These are phyloP conservation scores for Silene coronaria DNA, from an alignment of 179 eudicot species.

Conservation along the genomic window DNA sequence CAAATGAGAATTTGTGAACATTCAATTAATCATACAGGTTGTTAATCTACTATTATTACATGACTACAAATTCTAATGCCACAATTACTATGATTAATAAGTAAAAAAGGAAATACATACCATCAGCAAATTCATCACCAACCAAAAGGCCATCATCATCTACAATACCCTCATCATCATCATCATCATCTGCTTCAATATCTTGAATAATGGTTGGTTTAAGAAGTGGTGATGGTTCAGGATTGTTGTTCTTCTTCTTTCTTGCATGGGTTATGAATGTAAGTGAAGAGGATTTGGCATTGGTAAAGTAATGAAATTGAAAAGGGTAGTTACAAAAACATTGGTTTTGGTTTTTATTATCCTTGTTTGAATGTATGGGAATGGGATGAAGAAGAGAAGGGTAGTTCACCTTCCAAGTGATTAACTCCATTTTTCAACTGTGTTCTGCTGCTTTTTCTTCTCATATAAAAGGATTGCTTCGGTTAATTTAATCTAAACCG, in stretches of 20 bases:
- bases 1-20: too few relatives aligned
- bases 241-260: conserved; percentile 32
- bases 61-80: too few relatives aligned
- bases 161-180: conserved; percentile 23
- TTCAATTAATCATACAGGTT: too few relatives aligned
- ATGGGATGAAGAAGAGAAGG: not conserved
- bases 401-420: conserved; percentile 11
- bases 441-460: too few relatives aligned
- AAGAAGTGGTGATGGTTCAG: conserved; percentile 27
- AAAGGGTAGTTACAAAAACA: conserved; percentile 21
- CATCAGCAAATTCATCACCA: conserved; percentile 51
- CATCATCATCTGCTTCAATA: conserved; percentile 27
- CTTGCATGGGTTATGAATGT: conserved; percentile 29
- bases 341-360: not conserved
- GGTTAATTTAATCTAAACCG: too few relatives aligned
- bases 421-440: conserved; percentile 22
- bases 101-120: conserved; percentile 19
- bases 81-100: not conserved
- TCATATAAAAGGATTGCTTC: too few relatives aligned
- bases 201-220: conserved; percentile 44
- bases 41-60: too few relatives aligned
- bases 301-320: not conserved
- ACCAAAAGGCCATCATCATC: conserved; percentile 33
- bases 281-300: conserved; percentile 6
- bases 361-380: not conserved